Conservation (phyloP, 2,329 filamentous ascomycete genomes). For the Mariannaea elegans region DNA sequence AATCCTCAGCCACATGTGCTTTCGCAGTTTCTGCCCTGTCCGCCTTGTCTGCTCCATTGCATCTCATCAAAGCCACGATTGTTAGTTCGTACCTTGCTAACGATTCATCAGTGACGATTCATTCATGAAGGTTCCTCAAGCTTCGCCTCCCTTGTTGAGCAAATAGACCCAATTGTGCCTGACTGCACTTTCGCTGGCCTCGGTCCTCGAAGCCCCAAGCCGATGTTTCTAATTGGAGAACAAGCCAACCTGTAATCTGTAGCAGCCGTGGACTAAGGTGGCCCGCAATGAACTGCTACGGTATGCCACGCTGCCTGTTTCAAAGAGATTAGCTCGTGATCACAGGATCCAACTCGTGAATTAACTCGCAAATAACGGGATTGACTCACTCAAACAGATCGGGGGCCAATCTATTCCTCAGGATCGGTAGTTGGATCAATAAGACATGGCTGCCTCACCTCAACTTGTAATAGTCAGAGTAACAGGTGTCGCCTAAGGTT, state of each 20-base stretch:
- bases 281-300: conserved; percentile 4
- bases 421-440: neutral
- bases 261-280: neutral
- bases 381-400: neutral
- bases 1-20: conserved; percentile 34
- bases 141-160: conserved; percentile 26
- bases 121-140: no score
- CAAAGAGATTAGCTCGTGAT: conserved; percentile 1
- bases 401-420: neutral
- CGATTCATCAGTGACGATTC: conserved; percentile 28
- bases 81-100: conserved; percentile 23
- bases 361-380: neutral
- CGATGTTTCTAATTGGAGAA: conserved; percentile 36
- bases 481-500: neutral
- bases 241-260: neutral
- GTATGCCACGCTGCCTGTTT: conserved; percentile 1
- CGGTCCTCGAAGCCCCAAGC: conserved; percentile 16
- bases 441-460: neutral
- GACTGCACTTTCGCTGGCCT: conserved; percentile 19
- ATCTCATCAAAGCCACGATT: conserved; percentile 15
- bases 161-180: conserved; percentile 20
- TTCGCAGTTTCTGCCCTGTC: conserved; percentile 20
- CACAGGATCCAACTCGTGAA: neutral
- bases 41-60: neutral
- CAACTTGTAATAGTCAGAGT: neutral